Evolutionary conservation across 306 rosid species (phyloP).

Genomic region (Alnus glutinosa): DNA sequence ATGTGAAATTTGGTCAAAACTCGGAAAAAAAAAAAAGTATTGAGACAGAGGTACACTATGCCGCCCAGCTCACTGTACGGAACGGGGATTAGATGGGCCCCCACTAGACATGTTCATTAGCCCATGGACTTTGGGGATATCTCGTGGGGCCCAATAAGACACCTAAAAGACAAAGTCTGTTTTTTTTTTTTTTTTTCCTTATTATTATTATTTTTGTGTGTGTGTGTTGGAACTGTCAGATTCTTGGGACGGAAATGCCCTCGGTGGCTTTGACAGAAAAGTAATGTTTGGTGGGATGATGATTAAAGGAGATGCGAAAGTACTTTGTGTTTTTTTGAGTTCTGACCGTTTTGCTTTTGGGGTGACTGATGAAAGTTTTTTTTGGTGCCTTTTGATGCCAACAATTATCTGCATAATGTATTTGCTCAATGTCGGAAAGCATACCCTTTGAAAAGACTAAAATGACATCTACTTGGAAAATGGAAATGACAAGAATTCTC

Average conservation of each 20-base stretch:
- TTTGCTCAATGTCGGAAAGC: constrained; percentile 28
- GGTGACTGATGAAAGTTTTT: constrained; percentile 43
- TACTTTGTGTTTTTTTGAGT: constrained; percentile 25
- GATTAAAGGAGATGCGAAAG: constrained; percentile 33
- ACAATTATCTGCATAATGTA: constrained; percentile 27
- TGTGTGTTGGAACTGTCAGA: too few relatives aligned
- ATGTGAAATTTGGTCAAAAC: constrained; percentile 19
- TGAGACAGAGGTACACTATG: neutral
- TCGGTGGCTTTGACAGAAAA: neutral
- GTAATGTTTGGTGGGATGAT: constrained; percentile 20
- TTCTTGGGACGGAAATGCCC: neutral
- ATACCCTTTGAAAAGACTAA: constrained; percentile 11
- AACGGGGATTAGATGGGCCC: constrained; percentile 41
- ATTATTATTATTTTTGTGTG: neutral
- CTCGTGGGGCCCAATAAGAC: constrained; percentile 46
- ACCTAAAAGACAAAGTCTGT: constrained; percentile 39
- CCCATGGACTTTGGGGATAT: constrained; percentile 38
- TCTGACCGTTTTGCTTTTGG: constrained; percentile 48
- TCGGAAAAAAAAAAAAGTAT: neutral
- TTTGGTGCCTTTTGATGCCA: constrained; percentile 45
- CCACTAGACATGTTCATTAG: constrained; percentile 26
- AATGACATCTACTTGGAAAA: constrained; percentile 26
- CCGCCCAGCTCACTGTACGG: constrained; percentile 38
- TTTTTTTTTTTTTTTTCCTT: neutral
- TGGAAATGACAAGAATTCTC: constrained; percentile 29